Conservation (phyloP, 345 rosid genomes). For the Eucalyptus pauciflora region DNA sequence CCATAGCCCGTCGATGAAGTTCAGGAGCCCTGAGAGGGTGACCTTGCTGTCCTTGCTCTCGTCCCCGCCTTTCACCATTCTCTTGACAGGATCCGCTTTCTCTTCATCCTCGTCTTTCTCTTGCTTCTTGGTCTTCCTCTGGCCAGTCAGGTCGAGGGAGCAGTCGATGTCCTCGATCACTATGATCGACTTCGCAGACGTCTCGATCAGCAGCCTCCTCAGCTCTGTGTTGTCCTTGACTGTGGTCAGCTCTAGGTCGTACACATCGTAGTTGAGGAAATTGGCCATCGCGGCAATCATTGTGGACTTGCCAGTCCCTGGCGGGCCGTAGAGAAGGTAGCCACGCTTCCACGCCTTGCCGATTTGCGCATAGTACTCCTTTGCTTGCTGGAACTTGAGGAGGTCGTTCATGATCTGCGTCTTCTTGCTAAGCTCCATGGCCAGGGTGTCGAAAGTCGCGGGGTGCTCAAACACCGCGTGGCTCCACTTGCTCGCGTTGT, state of each 20-base stretch:
- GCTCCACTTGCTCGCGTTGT: background rate
- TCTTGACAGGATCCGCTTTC: background rate
- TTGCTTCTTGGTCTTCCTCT: background rate
- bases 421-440: background rate
- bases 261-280: background rate
- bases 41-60: background rate
- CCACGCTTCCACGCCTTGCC: slow-evolving; percentile 4
- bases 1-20: background rate
- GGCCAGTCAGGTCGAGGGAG: background rate
- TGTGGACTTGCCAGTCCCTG: slow-evolving; percentile 1
- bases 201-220: background rate
- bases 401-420: background rate
- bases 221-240: background rate
- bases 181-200: background rate
- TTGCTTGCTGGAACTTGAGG: background rate
- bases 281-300: slow-evolving; percentile 3
- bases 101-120: background rate
- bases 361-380: background rate
- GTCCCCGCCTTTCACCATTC: background rate
- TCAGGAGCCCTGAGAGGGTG: background rate
- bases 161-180: slow-evolving; percentile 6
- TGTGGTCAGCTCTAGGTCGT: background rate
- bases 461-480: background rate
- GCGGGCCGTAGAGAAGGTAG: background rate
- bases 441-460: background rate